These are phyloP conservation scores for Hapsidospora chrysogenum DNA, from an alignment of 495 filamentous ascomycete species.

Conservation along the genomic window DNA sequence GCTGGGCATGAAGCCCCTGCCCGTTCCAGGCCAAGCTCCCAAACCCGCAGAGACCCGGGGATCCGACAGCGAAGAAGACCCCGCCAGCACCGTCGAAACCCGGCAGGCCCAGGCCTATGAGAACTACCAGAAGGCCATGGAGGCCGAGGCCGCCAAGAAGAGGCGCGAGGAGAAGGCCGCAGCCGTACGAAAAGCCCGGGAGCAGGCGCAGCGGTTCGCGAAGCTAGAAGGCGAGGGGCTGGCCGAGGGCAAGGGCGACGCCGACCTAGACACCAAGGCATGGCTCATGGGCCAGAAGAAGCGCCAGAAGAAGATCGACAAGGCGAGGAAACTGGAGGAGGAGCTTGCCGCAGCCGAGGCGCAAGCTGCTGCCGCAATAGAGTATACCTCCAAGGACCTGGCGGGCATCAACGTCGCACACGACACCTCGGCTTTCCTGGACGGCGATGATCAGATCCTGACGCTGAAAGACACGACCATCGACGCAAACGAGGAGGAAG, in stretches of 20 bases:
- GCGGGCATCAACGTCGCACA: conserved; percentile 86
- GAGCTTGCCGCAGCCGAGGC: conserved; percentile 42
- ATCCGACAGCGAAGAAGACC: conserved; percentile 38
- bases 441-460: conserved; percentile 66
- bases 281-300: conserved; percentile 86
- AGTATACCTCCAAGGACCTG: conserved; percentile 71
- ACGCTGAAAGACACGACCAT: conserved; percentile 84
- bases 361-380: conserved; percentile 25
- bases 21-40: conserved; percentile 49
- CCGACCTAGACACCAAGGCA: conserved; percentile 57
- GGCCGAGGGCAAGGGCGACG: conserved; percentile 50
- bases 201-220: conserved; percentile 56
- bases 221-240: conserved; percentile 67
- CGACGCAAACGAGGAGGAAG: conserved; percentile 72
- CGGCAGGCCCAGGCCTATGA: conserved; percentile 61
- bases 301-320: conserved; percentile 75
- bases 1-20: conserved; percentile 79
- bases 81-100: conserved; percentile 60
- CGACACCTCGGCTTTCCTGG: conserved; percentile 58
- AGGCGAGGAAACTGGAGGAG: conserved; percentile 52
- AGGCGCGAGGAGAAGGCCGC: conserved; percentile 61
- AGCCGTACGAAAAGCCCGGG: conserved; percentile 76
- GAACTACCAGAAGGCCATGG: conserved; percentile 36
- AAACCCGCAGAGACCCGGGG: conserved; percentile 14
- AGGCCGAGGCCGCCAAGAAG: conserved; percentile 45